Conservation (phyloP, 345 rosid genomes). For the Sapria himalayana region DNA sequence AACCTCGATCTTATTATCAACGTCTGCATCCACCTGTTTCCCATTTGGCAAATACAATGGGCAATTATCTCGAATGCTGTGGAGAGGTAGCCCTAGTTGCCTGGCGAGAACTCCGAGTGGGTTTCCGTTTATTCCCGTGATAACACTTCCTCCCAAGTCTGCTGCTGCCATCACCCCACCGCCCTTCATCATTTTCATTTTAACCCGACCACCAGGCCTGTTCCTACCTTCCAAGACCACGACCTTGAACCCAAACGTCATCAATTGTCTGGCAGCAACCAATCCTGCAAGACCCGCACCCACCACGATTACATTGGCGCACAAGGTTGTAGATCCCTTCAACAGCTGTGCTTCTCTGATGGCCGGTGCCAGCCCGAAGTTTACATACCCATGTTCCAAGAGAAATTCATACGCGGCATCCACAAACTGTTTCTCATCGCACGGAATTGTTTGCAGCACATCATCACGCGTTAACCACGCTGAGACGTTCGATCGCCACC, state of each 20-base stretch:
- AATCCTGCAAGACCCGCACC: constrained; percentile 84
- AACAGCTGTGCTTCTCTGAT: constrained; percentile 48
- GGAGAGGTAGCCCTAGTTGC: constrained; percentile 74
- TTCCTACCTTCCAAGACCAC: constrained; percentile 73
- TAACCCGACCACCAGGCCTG: constrained; percentile 77
- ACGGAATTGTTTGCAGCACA: constrained; percentile 53
- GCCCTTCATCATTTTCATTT: constrained; percentile 59
- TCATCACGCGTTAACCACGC: constrained; percentile 59
- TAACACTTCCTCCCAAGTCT: constrained; percentile 86
- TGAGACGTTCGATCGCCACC: constrained; percentile 74
- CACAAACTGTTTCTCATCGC: constrained; percentile 44
- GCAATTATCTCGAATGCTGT: constrained; percentile 86
- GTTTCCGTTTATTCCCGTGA: constrained; percentile 86
- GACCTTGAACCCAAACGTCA: constrained; percentile 76
- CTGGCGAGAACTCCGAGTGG: constrained; percentile 85
- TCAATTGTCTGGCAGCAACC: constrained; percentile 69
- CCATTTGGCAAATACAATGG: constrained; percentile 83
- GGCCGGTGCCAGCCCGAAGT: constrained; percentile 55
- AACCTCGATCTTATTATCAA: constrained; percentile 65
- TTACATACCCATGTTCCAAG: constrained; percentile 68
- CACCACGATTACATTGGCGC: constrained; percentile 56
- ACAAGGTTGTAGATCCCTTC: constrained; percentile 26
- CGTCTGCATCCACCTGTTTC: constrained; percentile 43
- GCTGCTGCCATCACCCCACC: constrained; percentile 64
- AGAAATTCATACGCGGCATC: constrained; percentile 57